Base-by-base conservation (phyloP, 2,329 filamentous ascomycete genomes). In the Cladorrhinum sp. region DNA sequence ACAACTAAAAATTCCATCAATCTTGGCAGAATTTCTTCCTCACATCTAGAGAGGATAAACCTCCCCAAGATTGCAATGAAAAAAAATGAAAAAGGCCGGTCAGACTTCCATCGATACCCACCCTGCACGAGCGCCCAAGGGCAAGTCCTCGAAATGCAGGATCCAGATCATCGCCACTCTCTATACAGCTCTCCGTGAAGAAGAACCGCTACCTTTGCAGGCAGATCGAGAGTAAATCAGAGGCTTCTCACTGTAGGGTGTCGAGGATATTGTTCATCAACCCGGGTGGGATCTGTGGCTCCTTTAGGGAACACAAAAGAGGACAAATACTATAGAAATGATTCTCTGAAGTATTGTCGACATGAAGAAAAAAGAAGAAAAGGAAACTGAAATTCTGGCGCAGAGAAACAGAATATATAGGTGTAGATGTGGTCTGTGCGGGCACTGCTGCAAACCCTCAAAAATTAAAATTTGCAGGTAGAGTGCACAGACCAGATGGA, bases 291-390 rank as follows among this genome's bases (percentile, higher is more conserved):
- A 85, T 92, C 89, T 93, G 89, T 92, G 85, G 90, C 92, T 96
- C 83, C 83, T 89, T 85, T 92, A 84, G 86, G 86, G 85, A 93
- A 89, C 87, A 91, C 89, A 95, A 90, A 91, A 87, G 84, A 83
- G 84, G 89, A 92, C 87, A 87, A 91, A 84, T 88, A 93, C 92
- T 96, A 92, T 93, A 96, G 90, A 96, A 96, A 91, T 91, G 91
- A 93, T 93, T 93, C 90, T 92, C 78, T 84, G 77, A 82, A 82
- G 80, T 84, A 84, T 84, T 83, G 81, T 85, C 82, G 82, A 82
- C 81, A 77, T 83, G 75, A 81, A 76, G 76, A 84, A 80, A 77
- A 79, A 79, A 75, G 72, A 69, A 74, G 72, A 71, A 77, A 77
- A 71, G 72, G 69, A 68, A 71, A 64, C 49, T 23, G 59, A 75